phyloP scores from a whole-genome alignment of 768 basidiomycete species.

The Boletus pseudo-olivaceus region DNA sequence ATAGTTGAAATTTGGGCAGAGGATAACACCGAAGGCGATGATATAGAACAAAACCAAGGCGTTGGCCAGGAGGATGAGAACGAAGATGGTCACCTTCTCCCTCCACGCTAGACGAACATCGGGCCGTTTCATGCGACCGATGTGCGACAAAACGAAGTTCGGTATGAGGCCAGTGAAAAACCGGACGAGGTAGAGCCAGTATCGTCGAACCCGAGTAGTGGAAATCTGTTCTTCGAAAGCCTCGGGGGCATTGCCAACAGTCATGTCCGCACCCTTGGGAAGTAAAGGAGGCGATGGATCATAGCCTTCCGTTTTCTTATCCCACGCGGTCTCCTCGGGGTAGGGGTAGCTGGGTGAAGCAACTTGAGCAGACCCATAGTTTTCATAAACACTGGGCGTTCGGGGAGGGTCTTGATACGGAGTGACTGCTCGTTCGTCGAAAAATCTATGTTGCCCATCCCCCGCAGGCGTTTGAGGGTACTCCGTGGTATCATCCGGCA shows the following conservation, averaged over 20 bases:
- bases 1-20: constrained; percentile 61
- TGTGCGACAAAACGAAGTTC: constrained; percentile 40
- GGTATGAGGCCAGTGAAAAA: constrained; percentile 55
- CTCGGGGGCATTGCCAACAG: constrained; percentile 42
- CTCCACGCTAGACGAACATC: constrained; percentile 68
- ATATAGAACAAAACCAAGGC: constrained; percentile 61
- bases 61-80: constrained; percentile 54
- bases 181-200: constrained; percentile 59
- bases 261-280: constrained; percentile 35
- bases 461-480: constrained; percentile 33
- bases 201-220: constrained; percentile 50
- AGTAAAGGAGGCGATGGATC: constrained; percentile 30
- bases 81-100: constrained; percentile 64
- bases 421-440: constrained; percentile 29
- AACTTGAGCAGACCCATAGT: constrained; percentile 21
- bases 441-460: constrained; percentile 31
- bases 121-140: constrained; percentile 66
- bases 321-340: constrained; percentile 40
- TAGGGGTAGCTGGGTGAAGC: constrained; percentile 26
- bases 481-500: constrained; percentile 39
- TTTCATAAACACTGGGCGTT: constrained; percentile 27
- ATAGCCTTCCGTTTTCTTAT: constrained; percentile 37
- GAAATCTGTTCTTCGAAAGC: constrained; percentile 53
- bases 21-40: constrained; percentile 55
- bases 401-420: constrained; percentile 31